Base-by-base conservation (phyloP, 768 basidiomycete genomes). In the Xerocomus potaroensis region DNA sequence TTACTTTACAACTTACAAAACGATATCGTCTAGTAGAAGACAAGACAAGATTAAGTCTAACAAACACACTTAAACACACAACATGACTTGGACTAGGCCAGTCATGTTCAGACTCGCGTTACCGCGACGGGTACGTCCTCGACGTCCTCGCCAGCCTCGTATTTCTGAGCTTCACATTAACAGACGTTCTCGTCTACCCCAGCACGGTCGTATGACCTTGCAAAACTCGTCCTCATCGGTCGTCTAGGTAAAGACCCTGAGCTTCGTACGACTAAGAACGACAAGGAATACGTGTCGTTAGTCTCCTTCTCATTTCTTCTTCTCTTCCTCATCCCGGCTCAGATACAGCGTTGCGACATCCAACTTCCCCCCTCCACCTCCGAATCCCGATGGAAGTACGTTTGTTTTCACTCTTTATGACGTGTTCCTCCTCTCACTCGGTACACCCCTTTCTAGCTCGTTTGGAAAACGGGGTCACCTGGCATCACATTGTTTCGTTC, bases 261-360 rank as follows among this genome's bases (percentile, higher is more conserved):
- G 58, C 59, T 78, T 35, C 79, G 81, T 44, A 69, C 69, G 22
- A 84, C 87, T 2, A 87, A 77, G 67, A 79, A 71, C 47, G 83
- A 90, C 45, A 87, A 81, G 62, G 87, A 91, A 77, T 94, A 80
- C 53, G 71, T 90, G 33, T 65, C 75, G 89, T 91, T 57, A 40
- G 84, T 74, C 5, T 30, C 41, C 0, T 4, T 15, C 18, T 48
- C 8, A 49, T 36, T 15, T 24, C 19, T 6, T 0, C 4, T 8
- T 3, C 39, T 19, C 2, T 16, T 15, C 21, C 47, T 65, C 1
- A 53, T 39, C 34, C 24, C 15, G 19, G 12, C 8, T 43, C 18
- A 91, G 88, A 12, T 94, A 93, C 64, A 74, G 77, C 9, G 79
- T 94, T 45, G 91, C 83, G 11, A 93, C 91, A 4, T 69, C 67